Conservation (phyloP, 352 stramenopile species). For the Phytopythium vexans region DNA sequence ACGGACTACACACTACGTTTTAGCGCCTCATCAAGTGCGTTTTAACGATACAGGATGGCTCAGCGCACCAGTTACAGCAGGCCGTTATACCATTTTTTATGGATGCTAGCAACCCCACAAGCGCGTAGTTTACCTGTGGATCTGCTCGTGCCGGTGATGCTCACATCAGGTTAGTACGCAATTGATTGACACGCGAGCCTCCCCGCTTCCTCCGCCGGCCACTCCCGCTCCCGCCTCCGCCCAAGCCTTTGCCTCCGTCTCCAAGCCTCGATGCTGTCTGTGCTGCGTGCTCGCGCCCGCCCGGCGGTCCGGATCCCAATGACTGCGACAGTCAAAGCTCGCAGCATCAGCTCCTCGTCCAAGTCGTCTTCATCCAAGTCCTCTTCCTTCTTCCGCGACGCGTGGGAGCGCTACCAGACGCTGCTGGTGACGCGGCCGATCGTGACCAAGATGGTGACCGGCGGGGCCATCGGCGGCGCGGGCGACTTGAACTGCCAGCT, state of each 20-base stretch:
- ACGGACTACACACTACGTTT: no score
- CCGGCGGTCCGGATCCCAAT: background rate
- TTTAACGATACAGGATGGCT: no score
- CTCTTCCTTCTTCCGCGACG: constrained; percentile 17
- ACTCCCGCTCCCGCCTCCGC: background rate
- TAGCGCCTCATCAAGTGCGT: no score
- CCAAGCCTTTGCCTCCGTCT: background rate
- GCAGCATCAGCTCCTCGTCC: background rate
- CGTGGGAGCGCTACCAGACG: constrained; percentile 51
- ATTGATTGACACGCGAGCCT: no score
- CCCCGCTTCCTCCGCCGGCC: background rate
- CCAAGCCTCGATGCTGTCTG: constrained; percentile 23
- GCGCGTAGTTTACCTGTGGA: no score
- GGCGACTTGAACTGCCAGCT: constrained; percentile 75
- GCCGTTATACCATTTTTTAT: no score
- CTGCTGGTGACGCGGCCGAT: constrained; percentile 58
- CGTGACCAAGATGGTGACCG: constrained; percentile 65
- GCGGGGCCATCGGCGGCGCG: constrained; percentile 48
- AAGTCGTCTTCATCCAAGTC: constrained; percentile 2
- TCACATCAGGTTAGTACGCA: no score
- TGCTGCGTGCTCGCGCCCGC: constrained; percentile 11
- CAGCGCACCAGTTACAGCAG: no score
- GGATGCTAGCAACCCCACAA: no score
- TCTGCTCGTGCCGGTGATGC: no score
- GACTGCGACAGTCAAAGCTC: background rate